phyloP scores from a whole-genome alignment of 345 rosid genomes.

The Reutealis trisperma region DNA sequence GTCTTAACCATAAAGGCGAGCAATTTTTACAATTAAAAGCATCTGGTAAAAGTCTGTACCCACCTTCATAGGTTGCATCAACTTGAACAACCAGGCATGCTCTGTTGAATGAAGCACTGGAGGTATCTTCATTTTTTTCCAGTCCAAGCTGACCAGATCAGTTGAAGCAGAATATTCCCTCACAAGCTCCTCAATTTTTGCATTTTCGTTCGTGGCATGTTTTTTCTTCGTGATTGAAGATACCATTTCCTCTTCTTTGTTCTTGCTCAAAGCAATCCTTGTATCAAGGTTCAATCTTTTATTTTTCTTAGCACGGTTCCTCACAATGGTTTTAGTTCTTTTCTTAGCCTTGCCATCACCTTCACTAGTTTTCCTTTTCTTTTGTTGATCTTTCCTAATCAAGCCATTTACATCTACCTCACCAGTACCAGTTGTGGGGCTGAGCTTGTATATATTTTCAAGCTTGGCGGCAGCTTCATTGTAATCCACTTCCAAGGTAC shows the following conservation, averaged over 20 bases:
- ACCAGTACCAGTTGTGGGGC: conserved; percentile 43
- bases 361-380: conserved; percentile 47
- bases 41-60: not conserved
- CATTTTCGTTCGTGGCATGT: conserved; percentile 42
- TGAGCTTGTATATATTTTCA: conserved; percentile 77
- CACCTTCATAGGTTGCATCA: conserved; percentile 97
- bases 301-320: conserved; percentile 46
- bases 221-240: conserved; percentile 26
- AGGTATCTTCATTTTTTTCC: conserved; percentile 96
- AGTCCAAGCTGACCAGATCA: conserved; percentile 74
- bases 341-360: conserved; percentile 34
- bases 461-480: conserved; percentile 90
- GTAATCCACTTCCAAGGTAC: conserved; percentile 64
- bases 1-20: not conserved
- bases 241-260: conserved; percentile 34
- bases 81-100: conserved; percentile 86
- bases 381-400: conserved; percentile 30
- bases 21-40: not conserved
- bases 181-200: conserved; percentile 71
- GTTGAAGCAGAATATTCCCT: conserved; percentile 74
- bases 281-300: conserved; percentile 72
- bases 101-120: conserved; percentile 82
- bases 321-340: conserved; percentile 35
- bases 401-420: conserved; percentile 37
- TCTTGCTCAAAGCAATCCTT: conserved; percentile 58